phyloP scores from a whole-genome alignment of 192 early-diverging fungal species.

The Entophlyctis luteolus region DNA sequence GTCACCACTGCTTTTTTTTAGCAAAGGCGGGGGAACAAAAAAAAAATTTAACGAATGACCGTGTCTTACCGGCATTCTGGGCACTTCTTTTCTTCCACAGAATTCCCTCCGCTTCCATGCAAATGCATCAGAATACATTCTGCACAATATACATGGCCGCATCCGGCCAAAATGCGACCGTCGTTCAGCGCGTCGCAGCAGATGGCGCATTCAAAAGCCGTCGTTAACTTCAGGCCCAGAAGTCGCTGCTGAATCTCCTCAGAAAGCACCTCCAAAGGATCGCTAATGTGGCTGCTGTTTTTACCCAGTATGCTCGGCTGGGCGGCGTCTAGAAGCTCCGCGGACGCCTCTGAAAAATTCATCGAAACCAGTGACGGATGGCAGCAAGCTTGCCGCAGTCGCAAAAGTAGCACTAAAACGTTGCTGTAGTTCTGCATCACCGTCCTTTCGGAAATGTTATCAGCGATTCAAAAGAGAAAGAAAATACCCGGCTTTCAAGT shows the following conservation, averaged over 20 bases:
- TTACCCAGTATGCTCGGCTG: neutral
- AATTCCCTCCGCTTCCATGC: neutral
- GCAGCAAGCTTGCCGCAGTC: constrained; percentile 43
- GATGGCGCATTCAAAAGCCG: constrained; percentile 37
- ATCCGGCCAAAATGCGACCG: constrained; percentile 22
- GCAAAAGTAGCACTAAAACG: constrained; percentile 40
- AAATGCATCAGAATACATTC: constrained; percentile 32
- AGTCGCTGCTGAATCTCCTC: constrained; percentile 24
- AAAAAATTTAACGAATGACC: neutral
- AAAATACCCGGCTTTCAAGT: constrained; percentile 29
- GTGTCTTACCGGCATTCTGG: constrained; percentile 31
- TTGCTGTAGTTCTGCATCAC: constrained; percentile 53
- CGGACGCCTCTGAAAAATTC: constrained; percentile 24
- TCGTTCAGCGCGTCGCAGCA: constrained; percentile 35
- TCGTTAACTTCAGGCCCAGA: constrained; percentile 21
- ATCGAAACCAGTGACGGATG: constrained; percentile 34
- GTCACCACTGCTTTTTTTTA: neutral
- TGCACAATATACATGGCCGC: constrained; percentile 38
- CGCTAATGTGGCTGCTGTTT: neutral
- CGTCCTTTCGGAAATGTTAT: constrained; percentile 26
- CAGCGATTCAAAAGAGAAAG: neutral
- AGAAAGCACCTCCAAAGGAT: constrained; percentile 3
- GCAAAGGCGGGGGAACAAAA: neutral
- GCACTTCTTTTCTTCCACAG: constrained; percentile 21
- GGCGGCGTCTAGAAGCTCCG: constrained; percentile 3